Base-by-base conservation (phyloP, 345 rosid species). In the Eucalyptus cloeziana region DNA sequence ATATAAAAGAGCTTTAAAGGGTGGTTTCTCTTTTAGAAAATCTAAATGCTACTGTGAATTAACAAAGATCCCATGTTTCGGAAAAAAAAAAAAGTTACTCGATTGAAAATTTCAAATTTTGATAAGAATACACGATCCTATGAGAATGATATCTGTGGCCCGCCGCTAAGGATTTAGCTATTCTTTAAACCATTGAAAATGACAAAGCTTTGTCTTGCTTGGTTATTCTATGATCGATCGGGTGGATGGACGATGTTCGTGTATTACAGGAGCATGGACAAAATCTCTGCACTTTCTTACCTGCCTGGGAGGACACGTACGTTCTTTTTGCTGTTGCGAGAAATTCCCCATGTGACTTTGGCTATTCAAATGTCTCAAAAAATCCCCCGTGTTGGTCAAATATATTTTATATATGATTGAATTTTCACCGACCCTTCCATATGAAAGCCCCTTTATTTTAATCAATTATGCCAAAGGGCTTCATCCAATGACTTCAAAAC, bases 111-210 rank as follows among this genome's bases (percentile, higher is more conserved):
- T 7, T 8, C 13, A 2, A 60, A 33, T 71, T 33, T 71, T 19
- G 3, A 11, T 71, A 19, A 37, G 0, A 37, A 19, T 19, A 37
- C 4, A 7, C 0, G 0, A 71, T 71, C 22, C 3, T 19, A 33
- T 3, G 37, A 8, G 9, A n/a, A 6, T 7, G 7, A 33, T 69
- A 25, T 2, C 2, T 5, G 2, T 5, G 13, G 44, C 11, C 4
- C 4, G 4, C 44, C 2, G 5, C 17, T 40, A 6, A 5, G 62
- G 30, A 24, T 56, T 24, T 56, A 9, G 30, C 27, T 21, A 37
- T 76, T 40, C 27, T 40, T 40, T 37, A 76, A 76, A 40, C 43
- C 27, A 3, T 76, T 76, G 22, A 40, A 76, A 37, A 76, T 21
- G 30, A 56, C 62, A 56, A 37, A 40, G 8, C 47, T 76, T 76